These are phyloP conservation scores for Amauroascus verrucosus DNA, from an alignment of 2,329 filamentous ascomycete species.

Conservation along the genomic window DNA sequence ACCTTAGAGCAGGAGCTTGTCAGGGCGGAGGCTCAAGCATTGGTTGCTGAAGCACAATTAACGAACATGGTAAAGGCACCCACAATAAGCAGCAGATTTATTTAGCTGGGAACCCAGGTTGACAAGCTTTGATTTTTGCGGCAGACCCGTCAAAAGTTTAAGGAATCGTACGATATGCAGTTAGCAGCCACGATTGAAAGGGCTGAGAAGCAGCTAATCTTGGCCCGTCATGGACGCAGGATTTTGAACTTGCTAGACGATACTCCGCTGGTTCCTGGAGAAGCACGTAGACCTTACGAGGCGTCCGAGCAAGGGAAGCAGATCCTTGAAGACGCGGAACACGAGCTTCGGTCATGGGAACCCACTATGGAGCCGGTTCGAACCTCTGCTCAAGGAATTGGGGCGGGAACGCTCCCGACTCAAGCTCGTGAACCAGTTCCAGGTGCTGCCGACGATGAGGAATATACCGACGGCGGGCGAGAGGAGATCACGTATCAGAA, in stretches of 20 bases:
- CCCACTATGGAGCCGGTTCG: conserved; percentile 45
- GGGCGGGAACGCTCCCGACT: conserved; percentile 1
- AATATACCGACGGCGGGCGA: neutral
- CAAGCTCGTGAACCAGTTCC: neutral
- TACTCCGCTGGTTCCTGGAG: conserved; percentile 77
- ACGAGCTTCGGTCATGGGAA: conserved; percentile 69
- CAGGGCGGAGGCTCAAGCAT: conserved; percentile 84
- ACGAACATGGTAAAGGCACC: conserved; percentile 67
- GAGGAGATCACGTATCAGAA: conserved; percentile 7
- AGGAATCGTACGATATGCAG: conserved; percentile 83
- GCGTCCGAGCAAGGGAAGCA: conserved; percentile 60
- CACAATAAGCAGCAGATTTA: neutral
- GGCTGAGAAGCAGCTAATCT: conserved; percentile 90
- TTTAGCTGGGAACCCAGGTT: conserved; percentile 1
- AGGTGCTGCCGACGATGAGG: neutral
- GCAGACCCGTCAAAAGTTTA: conserved; percentile 88
- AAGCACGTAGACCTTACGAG: conserved; percentile 59
- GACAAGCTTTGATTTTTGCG: conserved; percentile 11
- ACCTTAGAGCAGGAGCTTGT: conserved; percentile 94
- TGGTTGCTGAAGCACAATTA: conserved; percentile 93
- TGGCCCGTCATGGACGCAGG: conserved; percentile 80
- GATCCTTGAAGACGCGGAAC: conserved; percentile 84
- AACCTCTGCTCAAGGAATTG: conserved; percentile 7
- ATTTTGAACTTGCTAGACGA: conserved; percentile 82
- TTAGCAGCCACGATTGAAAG: conserved; percentile 88